A percentile compares a stretch with the other conserved stretches of the same genome.
Evolutionary conservation across 225 moss, liverwort and hornwort species (phyloP).

Genomic region (Anthoceros angustus): DNA sequence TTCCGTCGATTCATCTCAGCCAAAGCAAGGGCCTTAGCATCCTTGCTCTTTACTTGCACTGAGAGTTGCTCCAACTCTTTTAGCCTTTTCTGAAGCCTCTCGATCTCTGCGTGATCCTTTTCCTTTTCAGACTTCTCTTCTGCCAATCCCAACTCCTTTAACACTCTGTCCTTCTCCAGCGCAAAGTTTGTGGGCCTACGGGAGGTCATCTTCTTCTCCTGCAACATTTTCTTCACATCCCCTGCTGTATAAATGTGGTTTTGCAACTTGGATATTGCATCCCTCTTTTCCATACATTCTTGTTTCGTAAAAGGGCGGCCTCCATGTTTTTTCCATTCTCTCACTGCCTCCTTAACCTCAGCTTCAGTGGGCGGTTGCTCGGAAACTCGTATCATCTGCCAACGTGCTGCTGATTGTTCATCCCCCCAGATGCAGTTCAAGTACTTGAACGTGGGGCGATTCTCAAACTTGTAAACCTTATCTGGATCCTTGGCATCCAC

Average conservation of each 20-base stretch:
- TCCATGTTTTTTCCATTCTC: conserved; percentile 42
- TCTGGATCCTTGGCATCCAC: conserved; percentile 87
- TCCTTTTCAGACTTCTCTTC: conserved; percentile 17
- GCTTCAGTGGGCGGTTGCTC: conserved; percentile 77
- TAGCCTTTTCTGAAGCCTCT: conserved; percentile 58
- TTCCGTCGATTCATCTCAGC: conserved; percentile 97
- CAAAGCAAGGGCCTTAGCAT: conserved; percentile 81
- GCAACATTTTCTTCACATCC: conserved; percentile 87
- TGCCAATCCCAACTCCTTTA: conserved; percentile 53
- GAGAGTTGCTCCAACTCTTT: conserved; percentile 68
- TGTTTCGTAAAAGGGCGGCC: conserved; percentile 51
- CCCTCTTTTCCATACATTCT: conserved; percentile 45
- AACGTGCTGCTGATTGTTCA: conserved; percentile 54
- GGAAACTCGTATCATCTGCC: conserved; percentile 99
- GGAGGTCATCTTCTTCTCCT: conserved; percentile 82
- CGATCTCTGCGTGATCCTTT: conserved; percentile 48
- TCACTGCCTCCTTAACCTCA: conserved; percentile 51
- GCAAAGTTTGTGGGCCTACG: conserved; percentile 80
- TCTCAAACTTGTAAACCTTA: conserved; percentile 90
- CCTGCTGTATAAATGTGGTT: conserved; percentile 86
- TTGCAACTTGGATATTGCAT: conserved; percentile 63
- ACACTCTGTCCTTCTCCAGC: conserved; percentile 61
- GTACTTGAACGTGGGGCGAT: conserved; percentile 78
- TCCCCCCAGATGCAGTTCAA: conserved; percentile 82
- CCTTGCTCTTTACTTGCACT: conserved; percentile 66